Evolutionary conservation across 2,329 filamentous ascomycete species (phyloP).

Genomic region (Colletotrichum sp.): DNA sequence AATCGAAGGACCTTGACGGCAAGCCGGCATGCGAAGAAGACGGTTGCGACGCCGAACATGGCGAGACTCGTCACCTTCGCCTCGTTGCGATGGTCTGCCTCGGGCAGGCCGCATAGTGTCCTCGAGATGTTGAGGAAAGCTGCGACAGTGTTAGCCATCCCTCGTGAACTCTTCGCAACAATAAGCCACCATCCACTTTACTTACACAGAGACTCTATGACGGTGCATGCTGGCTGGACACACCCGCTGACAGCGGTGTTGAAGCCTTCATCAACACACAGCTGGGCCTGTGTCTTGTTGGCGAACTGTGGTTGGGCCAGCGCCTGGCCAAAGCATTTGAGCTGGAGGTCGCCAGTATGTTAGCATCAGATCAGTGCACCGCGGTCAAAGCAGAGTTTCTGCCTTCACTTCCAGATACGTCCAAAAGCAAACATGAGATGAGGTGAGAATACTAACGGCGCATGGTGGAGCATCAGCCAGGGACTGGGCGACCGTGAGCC

Average conservation of each 20-base stretch:
- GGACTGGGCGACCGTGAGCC: not conserved
- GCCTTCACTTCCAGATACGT: not conserved
- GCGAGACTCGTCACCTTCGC: not conserved
- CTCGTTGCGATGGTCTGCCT: not conserved
- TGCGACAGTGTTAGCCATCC: not conserved
- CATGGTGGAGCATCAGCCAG: slow-evolving; percentile 1
- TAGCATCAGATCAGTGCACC: not conserved
- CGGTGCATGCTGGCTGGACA: not conserved
- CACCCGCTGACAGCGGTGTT: not conserved
- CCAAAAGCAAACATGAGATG: not conserved
- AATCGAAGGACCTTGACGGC: not conserved
- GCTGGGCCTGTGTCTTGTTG: not conserved
- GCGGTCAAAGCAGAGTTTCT: not conserved
- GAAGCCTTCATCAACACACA: slow-evolving; percentile 3
- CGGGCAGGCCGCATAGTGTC: not conserved
- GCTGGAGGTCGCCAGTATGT: not conserved
- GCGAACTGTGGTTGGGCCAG: not conserved
- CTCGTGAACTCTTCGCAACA: not conserved
- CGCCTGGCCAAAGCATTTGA: not conserved
- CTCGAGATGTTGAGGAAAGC: slow-evolving; percentile 9
- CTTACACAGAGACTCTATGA: not conserved
- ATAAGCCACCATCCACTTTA: not conserved
- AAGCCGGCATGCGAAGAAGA: not conserved
- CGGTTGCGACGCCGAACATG: not conserved
- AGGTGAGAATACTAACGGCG: not conserved